These are phyloP conservation scores for Xylariaceae sp. DNA, from an alignment of 2,329 filamentous ascomycete genomes.

Conservation along the genomic window DNA sequence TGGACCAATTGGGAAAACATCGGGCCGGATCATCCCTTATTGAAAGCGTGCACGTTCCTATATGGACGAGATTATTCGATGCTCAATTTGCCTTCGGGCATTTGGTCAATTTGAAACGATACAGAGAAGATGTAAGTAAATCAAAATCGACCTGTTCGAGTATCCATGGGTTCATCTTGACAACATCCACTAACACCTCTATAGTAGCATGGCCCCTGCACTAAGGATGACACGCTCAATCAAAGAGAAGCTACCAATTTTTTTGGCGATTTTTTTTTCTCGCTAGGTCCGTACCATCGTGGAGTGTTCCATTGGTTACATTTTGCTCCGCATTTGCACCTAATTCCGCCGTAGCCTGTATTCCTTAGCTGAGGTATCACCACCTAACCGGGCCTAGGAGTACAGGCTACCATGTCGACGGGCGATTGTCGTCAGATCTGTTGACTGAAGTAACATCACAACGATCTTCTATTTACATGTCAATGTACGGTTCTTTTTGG, in stretches of 20 bases:
- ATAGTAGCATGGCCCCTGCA: conserved; percentile 70
- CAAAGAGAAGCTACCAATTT: conserved; percentile 71
- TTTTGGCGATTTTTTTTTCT: conserved; percentile 42
- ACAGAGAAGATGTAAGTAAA: background rate
- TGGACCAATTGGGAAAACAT: background rate
- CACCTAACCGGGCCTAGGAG: too few species aligned
- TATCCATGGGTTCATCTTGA: background rate
- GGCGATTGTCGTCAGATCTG: too few species aligned
- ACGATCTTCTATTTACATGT: too few species aligned
- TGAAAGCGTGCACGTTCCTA: background rate
- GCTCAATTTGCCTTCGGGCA: background rate
- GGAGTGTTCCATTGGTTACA: too few species aligned
- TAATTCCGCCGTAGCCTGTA: too few species aligned
- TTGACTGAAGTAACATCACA: too few species aligned
- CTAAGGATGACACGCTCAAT: conserved; percentile 93
- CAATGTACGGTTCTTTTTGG: too few species aligned
- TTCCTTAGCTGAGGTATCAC: too few species aligned
- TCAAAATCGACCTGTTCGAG: background rate
- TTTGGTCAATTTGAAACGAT: background rate
- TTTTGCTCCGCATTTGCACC: too few species aligned
- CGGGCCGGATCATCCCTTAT: background rate
- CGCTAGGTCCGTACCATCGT: too few species aligned
- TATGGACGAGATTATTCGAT: background rate
- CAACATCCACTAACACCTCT: background rate
- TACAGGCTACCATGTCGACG: too few species aligned